A percentile compares a stretch with the other conserved stretches of the same genome.
Evolutionary conservation across 257 asterid species (phyloP).

Genomic region (Gentiana straminea): DNA sequence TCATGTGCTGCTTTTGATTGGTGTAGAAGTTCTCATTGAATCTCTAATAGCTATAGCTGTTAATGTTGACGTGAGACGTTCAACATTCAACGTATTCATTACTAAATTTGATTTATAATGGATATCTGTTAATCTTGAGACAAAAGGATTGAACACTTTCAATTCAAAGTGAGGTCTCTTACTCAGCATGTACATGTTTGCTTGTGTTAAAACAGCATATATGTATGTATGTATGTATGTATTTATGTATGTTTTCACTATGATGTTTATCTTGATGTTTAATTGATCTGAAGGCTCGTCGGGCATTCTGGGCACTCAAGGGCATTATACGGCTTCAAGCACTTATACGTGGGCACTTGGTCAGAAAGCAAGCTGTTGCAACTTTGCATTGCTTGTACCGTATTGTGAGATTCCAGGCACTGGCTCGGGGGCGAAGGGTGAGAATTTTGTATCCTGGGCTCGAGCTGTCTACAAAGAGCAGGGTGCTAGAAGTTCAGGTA

Average conservation of each 20-base stretch:
- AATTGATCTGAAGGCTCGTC: slow-evolving; percentile 24
- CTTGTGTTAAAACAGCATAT: too few species aligned
- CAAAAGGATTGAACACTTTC: too few species aligned
- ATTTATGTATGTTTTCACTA: too few species aligned
- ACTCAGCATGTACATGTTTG: too few species aligned
- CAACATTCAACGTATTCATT: too few species aligned
- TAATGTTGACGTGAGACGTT: too few species aligned
- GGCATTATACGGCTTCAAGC: slow-evolving; percentile 24
- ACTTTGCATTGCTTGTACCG: slow-evolving; percentile 24
- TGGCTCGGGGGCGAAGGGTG: slow-evolving; percentile 24
- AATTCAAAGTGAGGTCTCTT: too few species aligned
- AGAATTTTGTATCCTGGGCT: slow-evolving; percentile 21
- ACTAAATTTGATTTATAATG: too few species aligned
- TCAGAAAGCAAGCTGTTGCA: slow-evolving; percentile 36
- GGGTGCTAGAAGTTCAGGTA: slow-evolving; percentile 11
- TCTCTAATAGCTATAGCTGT: too few species aligned
- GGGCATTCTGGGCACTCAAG: slow-evolving; percentile 19
- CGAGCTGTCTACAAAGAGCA: slow-evolving; percentile 9
- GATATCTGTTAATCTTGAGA: too few species aligned
- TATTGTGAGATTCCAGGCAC: slow-evolving; percentile 34
- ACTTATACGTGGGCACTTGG: slow-evolving; percentile 28
- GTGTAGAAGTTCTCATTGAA: too few species aligned
- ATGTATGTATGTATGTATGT: too few species aligned
- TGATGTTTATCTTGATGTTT: background rate
- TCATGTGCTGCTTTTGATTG: background rate